Percentiles rank a stretch among this genome's conserved stretches.
phyloP scores from a whole-genome alignment of 208 protist species.

The Porcisia hertigi region DNA sequence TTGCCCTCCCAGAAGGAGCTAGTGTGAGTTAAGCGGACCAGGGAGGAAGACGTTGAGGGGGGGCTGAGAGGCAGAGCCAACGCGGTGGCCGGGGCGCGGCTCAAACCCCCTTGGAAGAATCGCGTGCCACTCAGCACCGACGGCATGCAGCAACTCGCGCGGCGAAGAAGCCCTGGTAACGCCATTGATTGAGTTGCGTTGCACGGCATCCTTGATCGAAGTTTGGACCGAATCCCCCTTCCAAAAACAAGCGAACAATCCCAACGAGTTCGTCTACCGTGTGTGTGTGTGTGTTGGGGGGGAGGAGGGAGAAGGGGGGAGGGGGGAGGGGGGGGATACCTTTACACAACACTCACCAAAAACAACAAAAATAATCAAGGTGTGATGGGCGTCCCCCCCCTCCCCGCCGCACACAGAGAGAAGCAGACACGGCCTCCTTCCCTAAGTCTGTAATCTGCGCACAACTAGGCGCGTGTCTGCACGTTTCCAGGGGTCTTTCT shows the following conservation, averaged over 20 bases:
- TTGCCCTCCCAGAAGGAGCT: background rate
- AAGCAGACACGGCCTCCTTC: background rate
- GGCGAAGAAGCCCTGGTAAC: constrained; percentile 6
- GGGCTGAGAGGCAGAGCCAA: background rate
- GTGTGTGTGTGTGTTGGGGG: background rate
- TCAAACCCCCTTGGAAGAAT: background rate
- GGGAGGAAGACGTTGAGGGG: background rate
- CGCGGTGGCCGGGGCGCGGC: background rate
- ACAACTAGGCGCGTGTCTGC: background rate
- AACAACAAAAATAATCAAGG: background rate
- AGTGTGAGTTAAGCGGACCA: background rate
- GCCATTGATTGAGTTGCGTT: background rate
- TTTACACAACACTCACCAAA: background rate
- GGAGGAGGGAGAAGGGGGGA: too few species aligned
- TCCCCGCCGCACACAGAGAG: background rate
- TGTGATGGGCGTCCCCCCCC: background rate
- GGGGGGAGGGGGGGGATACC: too few species aligned
- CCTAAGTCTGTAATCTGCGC: too few species aligned
- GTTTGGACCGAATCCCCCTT: background rate
- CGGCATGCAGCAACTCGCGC: constrained; percentile 2
- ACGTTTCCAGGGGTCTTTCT: background rate
- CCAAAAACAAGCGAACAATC: background rate
- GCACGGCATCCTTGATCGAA: background rate
- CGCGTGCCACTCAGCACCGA: background rate
- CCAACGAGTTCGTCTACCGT: background rate